Conservation (phyloP, 2,329 filamentous ascomycete genomes). For the Thermoascus crustaceus region DNA sequence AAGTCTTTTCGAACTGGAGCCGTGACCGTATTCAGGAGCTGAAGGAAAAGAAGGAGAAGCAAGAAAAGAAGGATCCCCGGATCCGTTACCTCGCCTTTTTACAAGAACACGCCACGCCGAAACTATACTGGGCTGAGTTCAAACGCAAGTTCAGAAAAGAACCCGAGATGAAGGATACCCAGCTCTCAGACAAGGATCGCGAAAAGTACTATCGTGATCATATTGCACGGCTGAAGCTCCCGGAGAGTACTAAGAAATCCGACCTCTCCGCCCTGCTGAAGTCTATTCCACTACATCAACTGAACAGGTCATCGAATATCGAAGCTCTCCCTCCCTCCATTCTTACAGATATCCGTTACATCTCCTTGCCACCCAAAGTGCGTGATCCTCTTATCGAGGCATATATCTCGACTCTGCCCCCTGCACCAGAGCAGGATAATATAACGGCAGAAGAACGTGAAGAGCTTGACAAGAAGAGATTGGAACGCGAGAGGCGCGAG, state of each 20-base stretch:
- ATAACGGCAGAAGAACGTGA: conserved; percentile 32
- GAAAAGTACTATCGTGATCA: conserved; percentile 43
- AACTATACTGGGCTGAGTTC: conserved; percentile 97
- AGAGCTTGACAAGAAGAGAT: conserved; percentile 26
- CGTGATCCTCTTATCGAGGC: conserved; percentile 35
- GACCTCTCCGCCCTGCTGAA: conserved; percentile 39
- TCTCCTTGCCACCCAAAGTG: conserved; percentile 30
- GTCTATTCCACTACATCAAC: conserved; percentile 29
- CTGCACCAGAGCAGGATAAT: conserved; percentile 27
- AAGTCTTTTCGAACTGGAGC: conserved; percentile 79
- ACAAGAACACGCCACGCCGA: conserved; percentile 72
- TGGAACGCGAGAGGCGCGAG: conserved; percentile 38
- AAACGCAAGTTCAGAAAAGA: conserved; percentile 83
- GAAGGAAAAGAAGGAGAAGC: conserved; percentile 62
- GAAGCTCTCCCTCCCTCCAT: conserved; percentile 34
- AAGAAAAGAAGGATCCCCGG: conserved; percentile 73
- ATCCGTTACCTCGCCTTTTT: conserved; percentile 78
- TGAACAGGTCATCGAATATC: conserved; percentile 33
- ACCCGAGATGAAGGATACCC: conserved; percentile 53
- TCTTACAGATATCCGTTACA: conserved; percentile 38
- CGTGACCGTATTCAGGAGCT: conserved; percentile 64
- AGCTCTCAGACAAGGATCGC: conserved; percentile 40
- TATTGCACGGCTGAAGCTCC: conserved; percentile 38
- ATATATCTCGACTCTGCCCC: conserved; percentile 36
- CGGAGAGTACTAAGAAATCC: conserved; percentile 38